Evolutionary conservation across 495 filamentous ascomycete genomes (phyloP), one percentile per base, ranked within the genome.

Genomic region (Lentithecium fluviatile): DNA sequence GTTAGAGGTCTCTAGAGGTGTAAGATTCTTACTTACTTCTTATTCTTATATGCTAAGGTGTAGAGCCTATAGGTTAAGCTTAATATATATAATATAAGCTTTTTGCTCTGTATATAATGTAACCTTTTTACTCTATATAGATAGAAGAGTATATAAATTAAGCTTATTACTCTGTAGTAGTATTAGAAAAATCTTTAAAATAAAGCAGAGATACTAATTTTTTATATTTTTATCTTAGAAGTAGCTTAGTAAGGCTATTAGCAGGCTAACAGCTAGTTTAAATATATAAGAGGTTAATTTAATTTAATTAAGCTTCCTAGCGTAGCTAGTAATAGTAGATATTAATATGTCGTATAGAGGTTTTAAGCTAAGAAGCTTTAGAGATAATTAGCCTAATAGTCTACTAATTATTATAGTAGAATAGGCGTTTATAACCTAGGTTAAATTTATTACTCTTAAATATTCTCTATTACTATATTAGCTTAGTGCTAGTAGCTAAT

Each of bases 361-460:
- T 50, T 23, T 50, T 20, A 25, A 50, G 46, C 3, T 50, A n/a
- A 15, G 6, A 6, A n/a, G 15, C 15, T 38, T 8, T 38, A 7
- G 7, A n/a, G 19, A n/a, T 43, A 50, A 50, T 3, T 20, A 50
- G 6, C 13, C n/a, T 4, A 20, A 50, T 25, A 3, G 21, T 50
- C 21, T 50, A 50, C 46, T 19, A 20, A 23, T 50, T 50, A 50
- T 50, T 25, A 25, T 25, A 50, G 26, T 25, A 50, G 12, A 50
- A 4, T 24, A 50, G 5, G 5, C 6, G 15, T 25, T 50, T 50
- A 50, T 20, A n/a, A 19, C 21, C 46, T 50, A 50, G 26, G 15
- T 50, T 11, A 23, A 50, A 50, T 15, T 15, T 50, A 25, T 6
- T 13, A 50, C 5, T 5, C 6, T 50, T 50, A 50, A 7, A 50